Percentiles rank a stretch among this genome's conserved stretches.
Conservation (phyloP, 2,329 filamentous ascomycete species). For the Aspergillus pseudoglaucus region DNA sequence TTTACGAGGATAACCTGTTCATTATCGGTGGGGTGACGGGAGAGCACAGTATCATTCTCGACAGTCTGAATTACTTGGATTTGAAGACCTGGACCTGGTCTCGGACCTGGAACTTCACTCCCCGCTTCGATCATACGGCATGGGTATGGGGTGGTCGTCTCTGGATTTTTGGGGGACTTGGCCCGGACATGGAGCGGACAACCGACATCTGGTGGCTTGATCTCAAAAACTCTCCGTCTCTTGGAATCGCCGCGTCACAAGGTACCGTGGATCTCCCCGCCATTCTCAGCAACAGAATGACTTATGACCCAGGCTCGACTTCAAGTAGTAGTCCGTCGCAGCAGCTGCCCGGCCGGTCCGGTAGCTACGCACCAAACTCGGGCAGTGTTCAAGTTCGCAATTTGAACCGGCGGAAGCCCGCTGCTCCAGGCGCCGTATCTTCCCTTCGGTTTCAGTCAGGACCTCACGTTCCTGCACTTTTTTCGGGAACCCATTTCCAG, state of each 20-base stretch:
- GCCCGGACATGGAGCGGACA: conserved; percentile 93
- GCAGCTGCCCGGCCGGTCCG: conserved; percentile 33
- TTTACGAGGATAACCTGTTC: conserved; percentile 95
- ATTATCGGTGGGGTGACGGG: conserved; percentile 94
- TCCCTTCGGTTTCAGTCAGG: conserved; percentile 85
- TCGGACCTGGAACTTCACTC: conserved; percentile 88
- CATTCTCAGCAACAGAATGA: conserved; percentile 22
- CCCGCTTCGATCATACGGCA: conserved; percentile 88
- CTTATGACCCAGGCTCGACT: conserved; percentile 31
- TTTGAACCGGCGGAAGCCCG: conserved; percentile 43
- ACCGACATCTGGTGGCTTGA: conserved; percentile 98
- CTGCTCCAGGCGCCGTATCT: conserved; percentile 81
- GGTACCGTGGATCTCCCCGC: conserved; percentile 43
- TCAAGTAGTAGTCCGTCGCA: conserved; percentile 27
- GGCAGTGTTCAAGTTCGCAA: conserved; percentile 54
- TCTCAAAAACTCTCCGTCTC: conserved; percentile 80
- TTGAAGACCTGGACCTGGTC: conserved; percentile 98
- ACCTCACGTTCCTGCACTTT: conserved; percentile 77
- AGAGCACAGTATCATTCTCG: conserved; percentile 82
- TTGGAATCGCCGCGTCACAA: conserved; percentile 62
- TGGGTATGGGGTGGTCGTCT: conserved; percentile 90
- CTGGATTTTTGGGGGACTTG: conserved; percentile 94
- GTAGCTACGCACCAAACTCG: conserved; percentile 66
- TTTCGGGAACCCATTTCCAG: conserved; percentile 90
- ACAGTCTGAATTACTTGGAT: conserved; percentile 95